Evolutionary conservation across 805 yeast genomes (phyloP).

Genomic region (Sugiyamaella valdiviana): DNA sequence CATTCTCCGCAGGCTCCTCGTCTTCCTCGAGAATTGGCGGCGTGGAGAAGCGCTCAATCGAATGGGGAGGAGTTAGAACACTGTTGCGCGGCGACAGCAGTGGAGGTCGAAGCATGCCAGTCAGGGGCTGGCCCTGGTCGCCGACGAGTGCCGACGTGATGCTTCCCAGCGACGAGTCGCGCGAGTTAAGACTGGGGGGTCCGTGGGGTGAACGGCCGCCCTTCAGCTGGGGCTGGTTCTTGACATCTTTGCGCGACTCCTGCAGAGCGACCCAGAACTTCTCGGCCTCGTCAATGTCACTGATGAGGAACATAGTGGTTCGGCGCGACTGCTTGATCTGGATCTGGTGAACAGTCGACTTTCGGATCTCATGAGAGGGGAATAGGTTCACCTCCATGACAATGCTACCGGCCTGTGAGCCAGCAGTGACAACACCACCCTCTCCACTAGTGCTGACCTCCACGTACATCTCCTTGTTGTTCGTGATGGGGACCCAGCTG

Average conservation of each 20-base stretch:
- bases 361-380: conserved; percentile 17
- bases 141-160: conserved; percentile 8
- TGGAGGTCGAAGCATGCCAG: conserved; percentile 6
- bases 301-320: conserved; percentile 21
- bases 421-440: conserved; percentile 14
- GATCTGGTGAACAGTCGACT: conserved; percentile 20
- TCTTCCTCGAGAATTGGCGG: not conserved
- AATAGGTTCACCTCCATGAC: conserved; percentile 8
- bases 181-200: conserved; percentile 15
- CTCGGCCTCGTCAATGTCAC: conserved; percentile 13
- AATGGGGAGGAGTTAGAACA: not conserved
- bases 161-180: conserved; percentile 18
- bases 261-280: conserved; percentile 18
- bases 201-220: conserved; percentile 1
- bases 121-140: not conserved
- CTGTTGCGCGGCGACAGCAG: conserved; percentile 3
- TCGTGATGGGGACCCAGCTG: conserved; percentile 14
- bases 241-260: conserved; percentile 15
- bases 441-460: conserved; percentile 18
- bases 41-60: not conserved
- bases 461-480: conserved; percentile 6
- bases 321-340: conserved; percentile 14
- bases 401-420: not conserved
- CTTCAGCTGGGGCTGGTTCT: conserved; percentile 18
- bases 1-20: conserved; percentile 1